Evolutionary conservation across 345 rosid species (phyloP).

Genomic region (Acer saccharum): DNA sequence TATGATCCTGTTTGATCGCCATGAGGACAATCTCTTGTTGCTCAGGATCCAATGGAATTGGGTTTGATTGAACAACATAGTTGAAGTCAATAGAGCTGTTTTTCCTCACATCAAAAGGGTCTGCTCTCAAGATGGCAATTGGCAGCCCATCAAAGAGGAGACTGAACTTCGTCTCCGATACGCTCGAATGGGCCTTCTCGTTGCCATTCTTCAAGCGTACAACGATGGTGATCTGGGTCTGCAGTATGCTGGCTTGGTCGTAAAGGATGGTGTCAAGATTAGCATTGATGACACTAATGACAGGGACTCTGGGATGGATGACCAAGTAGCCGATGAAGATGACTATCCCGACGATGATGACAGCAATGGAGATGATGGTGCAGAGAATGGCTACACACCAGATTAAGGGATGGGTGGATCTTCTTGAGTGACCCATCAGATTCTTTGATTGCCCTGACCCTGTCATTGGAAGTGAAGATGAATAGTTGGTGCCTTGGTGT

Average conservation of each 20-base stretch:
- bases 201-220: slow-evolving; percentile 71
- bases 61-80: slow-evolving; percentile 56
- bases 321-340: slow-evolving; percentile 68
- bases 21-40: slow-evolving; percentile 37
- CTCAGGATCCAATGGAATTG: slow-evolving; percentile 57
- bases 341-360: slow-evolving; percentile 63
- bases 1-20: slow-evolving; percentile 49
- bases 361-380: slow-evolving; percentile 57
- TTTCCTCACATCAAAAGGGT: slow-evolving; percentile 63
- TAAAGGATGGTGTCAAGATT: slow-evolving; percentile 52
- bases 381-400: slow-evolving; percentile 84
- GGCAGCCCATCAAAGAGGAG: slow-evolving; percentile 49
- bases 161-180: slow-evolving; percentile 38
- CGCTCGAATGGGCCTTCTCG: slow-evolving; percentile 61
- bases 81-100: slow-evolving; percentile 36
- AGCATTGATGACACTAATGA: slow-evolving; percentile 59
- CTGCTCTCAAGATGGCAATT: slow-evolving; percentile 50
- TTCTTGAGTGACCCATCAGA: neutral
- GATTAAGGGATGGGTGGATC: slow-evolving; percentile 60
- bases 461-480: slow-evolving; percentile 11
- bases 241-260: slow-evolving; percentile 44
- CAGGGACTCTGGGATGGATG: slow-evolving; percentile 79
- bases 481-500: neutral
- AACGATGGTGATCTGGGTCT: slow-evolving; percentile 59
- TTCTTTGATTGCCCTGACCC: neutral